phyloP scores from a whole-genome alignment of 345 rosid genomes.

The Salix purpurea region DNA sequence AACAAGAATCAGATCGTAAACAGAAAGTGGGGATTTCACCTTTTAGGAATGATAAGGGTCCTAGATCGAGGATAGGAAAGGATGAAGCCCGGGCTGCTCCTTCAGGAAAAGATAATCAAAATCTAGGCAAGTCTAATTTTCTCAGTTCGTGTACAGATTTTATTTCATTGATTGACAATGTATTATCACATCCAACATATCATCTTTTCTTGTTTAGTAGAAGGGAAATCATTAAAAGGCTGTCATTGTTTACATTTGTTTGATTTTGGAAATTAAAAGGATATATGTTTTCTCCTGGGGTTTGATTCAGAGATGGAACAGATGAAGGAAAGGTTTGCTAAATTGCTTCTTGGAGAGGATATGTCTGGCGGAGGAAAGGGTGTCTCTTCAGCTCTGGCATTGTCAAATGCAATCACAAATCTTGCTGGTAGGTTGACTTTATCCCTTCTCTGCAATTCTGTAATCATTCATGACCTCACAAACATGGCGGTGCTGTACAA shows the following conservation, averaged over 20 bases:
- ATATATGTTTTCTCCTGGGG: neutral
- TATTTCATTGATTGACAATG: neutral
- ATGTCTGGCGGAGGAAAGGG: conserved; percentile 54
- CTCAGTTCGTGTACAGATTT: neutral
- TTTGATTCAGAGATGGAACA: conserved; percentile 36
- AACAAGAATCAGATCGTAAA: conserved; percentile 11
- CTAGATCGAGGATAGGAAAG: conserved; percentile 16
- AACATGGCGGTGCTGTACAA: neutral
- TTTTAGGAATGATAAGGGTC: conserved; percentile 14
- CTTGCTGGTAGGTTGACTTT: conserved; percentile 31
- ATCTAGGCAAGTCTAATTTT: conserved; percentile 22
- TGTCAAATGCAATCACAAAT: conserved; percentile 49
- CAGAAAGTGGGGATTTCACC: conserved; percentile 20
- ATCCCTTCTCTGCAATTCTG: neutral
- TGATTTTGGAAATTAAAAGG: neutral
- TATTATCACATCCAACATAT: neutral
- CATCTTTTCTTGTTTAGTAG: neutral
- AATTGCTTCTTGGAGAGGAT: conserved; percentile 46
- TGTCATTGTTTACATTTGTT: neutral
- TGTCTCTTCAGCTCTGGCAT: conserved; percentile 42
- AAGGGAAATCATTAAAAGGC: neutral
- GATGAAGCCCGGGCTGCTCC: conserved; percentile 14
- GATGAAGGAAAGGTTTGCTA: conserved; percentile 44
- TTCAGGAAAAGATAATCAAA: conserved; percentile 10
- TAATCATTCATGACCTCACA: neutral